A percentile compares a stretch with the other conserved stretches of the same genome.
Conservation (phyloP, 306 rosid species). For the Cyamopsis tetragonoloba region DNA sequence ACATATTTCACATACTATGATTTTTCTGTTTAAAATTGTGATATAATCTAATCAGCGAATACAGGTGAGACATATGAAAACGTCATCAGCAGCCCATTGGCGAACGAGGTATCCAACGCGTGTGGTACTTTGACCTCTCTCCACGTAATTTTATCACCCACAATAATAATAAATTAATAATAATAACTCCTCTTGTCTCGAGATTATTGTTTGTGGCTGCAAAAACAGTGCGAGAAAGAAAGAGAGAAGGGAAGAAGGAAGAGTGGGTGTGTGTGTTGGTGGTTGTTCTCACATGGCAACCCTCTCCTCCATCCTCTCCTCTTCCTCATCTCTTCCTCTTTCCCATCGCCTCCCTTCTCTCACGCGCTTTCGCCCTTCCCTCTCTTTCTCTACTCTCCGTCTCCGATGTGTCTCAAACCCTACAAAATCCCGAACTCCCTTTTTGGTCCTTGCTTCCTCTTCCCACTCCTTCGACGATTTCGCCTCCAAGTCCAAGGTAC, state of each 20-base stretch:
- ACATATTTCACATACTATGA: no score
- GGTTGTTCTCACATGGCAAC: conserved; percentile 60
- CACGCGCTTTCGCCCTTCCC: conserved; percentile 4
- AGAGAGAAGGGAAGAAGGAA: conserved; percentile 5
- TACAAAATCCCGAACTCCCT: conserved; percentile 32
- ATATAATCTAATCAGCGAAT: no score
- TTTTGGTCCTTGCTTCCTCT: conserved; percentile 50
- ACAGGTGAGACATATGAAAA: background rate
- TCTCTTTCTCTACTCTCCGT: conserved; percentile 12
- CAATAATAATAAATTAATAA: no score
- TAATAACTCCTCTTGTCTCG: background rate
- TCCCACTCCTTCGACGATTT: conserved; percentile 49
- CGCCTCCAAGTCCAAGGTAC: conserved; percentile 53
- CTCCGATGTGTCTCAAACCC: conserved; percentile 1
- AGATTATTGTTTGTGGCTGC: conserved; percentile 29
- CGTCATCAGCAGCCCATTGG: background rate
- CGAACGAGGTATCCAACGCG: background rate
- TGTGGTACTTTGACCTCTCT: background rate
- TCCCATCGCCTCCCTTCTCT: conserved; percentile 28
- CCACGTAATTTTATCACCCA: background rate
- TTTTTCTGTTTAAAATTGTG: no score
- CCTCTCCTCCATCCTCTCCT: conserved; percentile 58
- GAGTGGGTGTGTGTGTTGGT: conserved; percentile 27
- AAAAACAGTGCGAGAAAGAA: background rate
- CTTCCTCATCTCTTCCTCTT: conserved; percentile 40